These are phyloP conservation scores for Dendrobium chrysotoxum DNA, from an alignment of 106 monocot species.

Conservation along the genomic window DNA sequence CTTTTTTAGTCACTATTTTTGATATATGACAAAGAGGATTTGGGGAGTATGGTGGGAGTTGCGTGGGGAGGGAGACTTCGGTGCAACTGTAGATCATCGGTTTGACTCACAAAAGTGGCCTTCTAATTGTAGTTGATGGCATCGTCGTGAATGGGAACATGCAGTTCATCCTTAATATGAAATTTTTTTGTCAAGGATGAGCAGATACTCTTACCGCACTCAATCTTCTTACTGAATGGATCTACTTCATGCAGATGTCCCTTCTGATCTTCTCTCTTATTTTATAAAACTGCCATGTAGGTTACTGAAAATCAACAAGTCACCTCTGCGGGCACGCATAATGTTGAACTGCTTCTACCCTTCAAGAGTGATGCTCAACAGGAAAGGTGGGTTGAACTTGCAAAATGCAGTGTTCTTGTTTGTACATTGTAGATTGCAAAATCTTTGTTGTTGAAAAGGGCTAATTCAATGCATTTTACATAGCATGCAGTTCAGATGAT, in stretches of 20 bases:
- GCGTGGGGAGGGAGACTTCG: background rate
- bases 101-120: background rate
- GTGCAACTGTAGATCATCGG: background rate
- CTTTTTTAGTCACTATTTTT: background rate
- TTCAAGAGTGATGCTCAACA: constrained; percentile 39
- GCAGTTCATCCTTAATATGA: background rate
- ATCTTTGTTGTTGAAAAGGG: background rate
- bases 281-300: constrained; percentile 21
- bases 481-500: constrained; percentile 58
- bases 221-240: background rate
- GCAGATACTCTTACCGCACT: background rate
- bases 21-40: background rate
- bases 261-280: background rate
- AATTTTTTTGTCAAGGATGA: background rate
- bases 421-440: background rate
- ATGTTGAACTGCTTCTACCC: constrained; percentile 73
- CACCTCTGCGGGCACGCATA: constrained; percentile 30
- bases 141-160: background rate
- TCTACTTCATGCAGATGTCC: background rate
- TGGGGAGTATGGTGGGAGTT: background rate
- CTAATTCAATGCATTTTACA: constrained; percentile 27
- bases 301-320: constrained; percentile 32
- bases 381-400: constrained; percentile 41
- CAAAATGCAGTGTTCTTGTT: background rate
- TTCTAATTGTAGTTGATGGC: background rate